phyloP scores from a whole-genome alignment of 106 monocot genomes.

The Acorus gramineus region DNA sequence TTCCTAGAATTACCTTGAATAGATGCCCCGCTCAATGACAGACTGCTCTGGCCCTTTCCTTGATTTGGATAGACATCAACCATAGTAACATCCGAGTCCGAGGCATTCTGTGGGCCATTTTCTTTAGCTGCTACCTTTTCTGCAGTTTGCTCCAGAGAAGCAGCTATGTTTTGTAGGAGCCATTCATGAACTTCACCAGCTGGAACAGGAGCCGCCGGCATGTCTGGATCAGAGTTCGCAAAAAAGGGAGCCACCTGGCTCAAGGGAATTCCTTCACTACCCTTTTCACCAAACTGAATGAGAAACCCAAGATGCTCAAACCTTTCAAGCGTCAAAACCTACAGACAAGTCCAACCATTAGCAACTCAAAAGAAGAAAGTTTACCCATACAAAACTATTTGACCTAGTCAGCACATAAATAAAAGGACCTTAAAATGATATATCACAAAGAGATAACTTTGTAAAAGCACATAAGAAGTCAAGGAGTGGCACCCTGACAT shows the following conservation, averaged over 20 bases:
- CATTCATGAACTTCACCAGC: conserved; percentile 73
- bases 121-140: conserved; percentile 61
- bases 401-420: no score
- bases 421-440: no score
- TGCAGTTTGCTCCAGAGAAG: conserved; percentile 52
- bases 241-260: conserved; percentile 75
- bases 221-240: conserved; percentile 82
- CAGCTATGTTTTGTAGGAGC: conserved; percentile 52
- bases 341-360: not conserved
- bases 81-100: conserved; percentile 72
- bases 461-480: no score
- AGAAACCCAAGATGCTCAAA: conserved; percentile 81
- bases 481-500: no score
- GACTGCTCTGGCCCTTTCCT: conserved; percentile 25
- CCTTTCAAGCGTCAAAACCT: conserved; percentile 74
- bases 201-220: conserved; percentile 68
- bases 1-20: conserved; percentile 31
- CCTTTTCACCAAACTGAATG: conserved; percentile 51
- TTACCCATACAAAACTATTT: no score
- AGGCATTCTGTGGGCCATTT: conserved; percentile 21
- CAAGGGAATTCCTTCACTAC: conserved; percentile 42
- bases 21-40: conserved; percentile 7
- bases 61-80: conserved; percentile 39
- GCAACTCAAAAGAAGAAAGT: no score
- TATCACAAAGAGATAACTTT: no score